Evolutionary conservation across 2,329 filamentous ascomycete species (phyloP), one percentile per base, ranked within the genome.

Genomic region (Microcyclosporella mali): DNA sequence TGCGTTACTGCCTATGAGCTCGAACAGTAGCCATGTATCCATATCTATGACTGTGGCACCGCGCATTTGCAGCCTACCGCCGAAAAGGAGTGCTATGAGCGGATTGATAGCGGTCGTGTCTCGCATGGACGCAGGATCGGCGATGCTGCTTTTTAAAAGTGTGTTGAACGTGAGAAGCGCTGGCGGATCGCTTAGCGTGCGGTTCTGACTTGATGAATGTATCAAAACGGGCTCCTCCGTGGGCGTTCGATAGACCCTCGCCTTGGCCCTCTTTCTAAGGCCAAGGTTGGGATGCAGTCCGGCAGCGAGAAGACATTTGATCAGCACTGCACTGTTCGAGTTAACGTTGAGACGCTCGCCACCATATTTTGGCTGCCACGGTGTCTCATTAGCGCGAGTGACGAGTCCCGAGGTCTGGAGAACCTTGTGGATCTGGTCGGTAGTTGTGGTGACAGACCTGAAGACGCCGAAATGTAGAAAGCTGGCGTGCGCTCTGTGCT

Each of bases 231-330:
- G 42, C 1, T 53, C 46, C 43, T 62, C 59, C 35, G 40, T 48
- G 2, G 46, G 42, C 2, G 64, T 66, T 11, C 57, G 55, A 33
- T 51, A 55, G 9, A 53, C 45, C 2, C 38, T 30, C n/a, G 40
- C 18, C 14, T 40, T 36, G 19, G 50, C 49, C 15, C 43, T 29
- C 7, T 46, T 44, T 14, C 53, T 55, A 30, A 65, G 56, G 3
- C 65, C 71, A 18, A 75, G 35, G 38, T 74, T 73, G 2, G 70
- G 69, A 42, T 68, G 65, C 16, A 68, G 52, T 9, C 70, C 70
- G 14, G 70, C 66, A 10, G 70, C 47, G 3, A 69, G 49, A n/a
- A 77, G 57, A 11, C 69, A 66, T 45, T 71, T 73, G 41, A 76
- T 61, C 18, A 77, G 60, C 1, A 61, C 54, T 1, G 58, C 43